Conservation (phyloP, 2,329 filamentous ascomycete genomes). For the Arthroderma sp. region DNA sequence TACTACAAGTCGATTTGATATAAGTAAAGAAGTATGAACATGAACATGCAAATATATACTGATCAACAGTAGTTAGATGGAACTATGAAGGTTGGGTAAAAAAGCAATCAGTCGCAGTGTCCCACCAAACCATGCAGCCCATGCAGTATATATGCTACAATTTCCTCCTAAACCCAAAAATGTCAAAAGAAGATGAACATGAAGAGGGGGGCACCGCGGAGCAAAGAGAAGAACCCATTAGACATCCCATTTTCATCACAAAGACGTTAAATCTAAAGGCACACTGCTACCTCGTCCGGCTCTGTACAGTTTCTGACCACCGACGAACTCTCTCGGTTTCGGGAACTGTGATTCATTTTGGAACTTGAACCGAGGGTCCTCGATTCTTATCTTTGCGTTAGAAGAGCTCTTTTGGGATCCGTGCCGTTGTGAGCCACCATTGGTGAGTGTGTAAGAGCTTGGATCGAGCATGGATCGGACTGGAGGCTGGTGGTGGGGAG, state of each 20-base stretch:
- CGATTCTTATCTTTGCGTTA: conserved; percentile 40
- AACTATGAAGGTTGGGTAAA: neutral
- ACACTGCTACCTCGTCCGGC: conserved; percentile 90
- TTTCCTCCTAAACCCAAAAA: conserved; percentile 1
- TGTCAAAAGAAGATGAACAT: conserved; percentile 1
- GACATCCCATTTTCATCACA: conserved; percentile 21
- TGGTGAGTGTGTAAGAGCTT: conserved; percentile 62
- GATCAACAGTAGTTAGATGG: conserved; percentile 1
- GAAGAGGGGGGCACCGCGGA: neutral
- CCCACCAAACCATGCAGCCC: neutral
- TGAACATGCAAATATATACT: neutral
- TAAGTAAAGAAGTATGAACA: too few relatives aligned
- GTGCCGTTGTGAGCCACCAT: conserved; percentile 37
- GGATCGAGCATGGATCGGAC: conserved; percentile 58
- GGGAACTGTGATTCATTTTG: conserved; percentile 70
- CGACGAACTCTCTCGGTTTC: conserved; percentile 68
- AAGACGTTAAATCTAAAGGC: conserved; percentile 64
- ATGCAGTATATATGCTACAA: conserved; percentile 5
- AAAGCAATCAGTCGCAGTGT: neutral
- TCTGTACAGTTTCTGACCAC: conserved; percentile 66
- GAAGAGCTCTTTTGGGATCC: conserved; percentile 9
- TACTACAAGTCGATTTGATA: too few relatives aligned
- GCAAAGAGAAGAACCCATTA: neutral
- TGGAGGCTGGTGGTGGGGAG: conserved; percentile 35
- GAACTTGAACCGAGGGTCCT: conserved; percentile 78